These are phyloP conservation scores for Lichtheimia corymbifera DNA, from an alignment of 371 early-diverging fungal genomes.

Conservation along the genomic window DNA sequence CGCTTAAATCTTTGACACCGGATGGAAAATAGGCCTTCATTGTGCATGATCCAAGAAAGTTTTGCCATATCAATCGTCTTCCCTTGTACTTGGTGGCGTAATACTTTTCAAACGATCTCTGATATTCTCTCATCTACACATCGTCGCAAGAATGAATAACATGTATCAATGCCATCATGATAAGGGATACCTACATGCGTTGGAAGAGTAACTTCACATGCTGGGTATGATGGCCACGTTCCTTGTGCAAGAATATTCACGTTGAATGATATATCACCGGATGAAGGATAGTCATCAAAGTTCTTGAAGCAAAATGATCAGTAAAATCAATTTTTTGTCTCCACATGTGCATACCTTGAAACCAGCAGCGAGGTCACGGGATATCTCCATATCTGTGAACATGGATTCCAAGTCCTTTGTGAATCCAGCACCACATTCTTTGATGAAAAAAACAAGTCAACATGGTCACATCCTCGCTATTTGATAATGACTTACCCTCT, in stretches of 20 bases:
- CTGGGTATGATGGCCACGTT: slow-evolving; percentile 89
- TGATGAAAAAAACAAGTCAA: not conserved
- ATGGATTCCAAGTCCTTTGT: slow-evolving; percentile 91
- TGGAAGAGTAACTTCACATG: slow-evolving; percentile 67
- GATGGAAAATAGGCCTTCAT: slow-evolving; percentile 65
- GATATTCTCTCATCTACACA: slow-evolving; percentile 61
- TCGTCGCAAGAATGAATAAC: not conserved
- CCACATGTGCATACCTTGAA: slow-evolving; percentile 53
- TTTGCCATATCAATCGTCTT: slow-evolving; percentile 83
- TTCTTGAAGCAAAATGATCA: not conserved
- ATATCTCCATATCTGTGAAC: slow-evolving; percentile 89
- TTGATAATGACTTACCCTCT: slow-evolving; percentile 44
- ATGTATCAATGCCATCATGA: not conserved
- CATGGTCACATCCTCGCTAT: not conserved
- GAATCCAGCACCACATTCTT: slow-evolving; percentile 88
- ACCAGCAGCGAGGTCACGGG: slow-evolving; percentile 62
- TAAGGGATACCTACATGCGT: slow-evolving; percentile 50
- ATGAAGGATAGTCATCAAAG: slow-evolving; percentile 38
- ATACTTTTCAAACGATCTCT: slow-evolving; percentile 71
- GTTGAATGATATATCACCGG: slow-evolving; percentile 63
- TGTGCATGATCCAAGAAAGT: slow-evolving; percentile 75
- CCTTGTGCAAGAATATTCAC: slow-evolving; percentile 85
- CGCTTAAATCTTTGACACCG: slow-evolving; percentile 66
- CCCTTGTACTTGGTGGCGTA: slow-evolving; percentile 80
- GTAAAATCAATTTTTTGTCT: not conserved